A percentile compares a stretch with the other conserved stretches of the same genome.
phyloP scores from a whole-genome alignment of 2,329 filamentous ascomycete species.

The Colletotrichum horii region DNA sequence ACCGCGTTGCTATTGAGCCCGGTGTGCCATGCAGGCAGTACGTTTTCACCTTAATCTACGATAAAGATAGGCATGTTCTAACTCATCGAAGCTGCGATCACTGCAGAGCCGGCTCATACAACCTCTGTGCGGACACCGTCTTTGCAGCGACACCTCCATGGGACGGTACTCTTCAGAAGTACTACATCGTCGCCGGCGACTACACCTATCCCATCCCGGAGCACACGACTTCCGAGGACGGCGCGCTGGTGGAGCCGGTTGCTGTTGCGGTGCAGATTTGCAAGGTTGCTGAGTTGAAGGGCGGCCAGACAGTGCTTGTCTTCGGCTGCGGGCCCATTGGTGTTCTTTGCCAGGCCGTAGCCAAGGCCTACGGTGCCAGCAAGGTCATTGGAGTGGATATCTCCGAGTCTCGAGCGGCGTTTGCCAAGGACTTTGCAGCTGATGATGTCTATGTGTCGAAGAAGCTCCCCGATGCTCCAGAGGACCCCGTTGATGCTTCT shows the following conservation, averaged over 20 bases:
- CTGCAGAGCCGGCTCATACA: constrained; percentile 45
- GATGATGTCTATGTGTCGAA: constrained; percentile 46
- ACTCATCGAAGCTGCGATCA: constrained; percentile 39
- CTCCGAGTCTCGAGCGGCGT: constrained; percentile 41
- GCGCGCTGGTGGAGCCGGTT: constrained; percentile 57
- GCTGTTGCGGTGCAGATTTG: constrained; percentile 55
- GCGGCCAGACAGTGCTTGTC: constrained; percentile 48
- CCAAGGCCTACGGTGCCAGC: constrained; percentile 48
- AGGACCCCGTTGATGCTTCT: constrained; percentile 55
- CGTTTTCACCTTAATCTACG: background rate
- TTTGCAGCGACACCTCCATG: constrained; percentile 57
- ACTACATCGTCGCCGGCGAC: constrained; percentile 50
- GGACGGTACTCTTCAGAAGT: constrained; percentile 54
- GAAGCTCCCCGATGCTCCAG: constrained; percentile 37
- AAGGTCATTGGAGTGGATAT: constrained; percentile 54
- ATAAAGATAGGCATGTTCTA: background rate
- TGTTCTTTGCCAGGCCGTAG: constrained; percentile 48
- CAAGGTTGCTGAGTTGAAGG: constrained; percentile 42
- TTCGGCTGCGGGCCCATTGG: constrained; percentile 58
- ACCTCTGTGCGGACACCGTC: constrained; percentile 45
- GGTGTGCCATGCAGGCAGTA: constrained; percentile 44
- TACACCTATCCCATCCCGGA: constrained; percentile 52
- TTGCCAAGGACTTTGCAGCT: constrained; percentile 49
- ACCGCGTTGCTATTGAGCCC: constrained; percentile 54
- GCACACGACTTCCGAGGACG: constrained; percentile 53